A percentile compares a stretch with the other conserved stretches of the same genome.
Conservation (phyloP, 257 asterid genomes). For the Marsdenia floribunda region DNA sequence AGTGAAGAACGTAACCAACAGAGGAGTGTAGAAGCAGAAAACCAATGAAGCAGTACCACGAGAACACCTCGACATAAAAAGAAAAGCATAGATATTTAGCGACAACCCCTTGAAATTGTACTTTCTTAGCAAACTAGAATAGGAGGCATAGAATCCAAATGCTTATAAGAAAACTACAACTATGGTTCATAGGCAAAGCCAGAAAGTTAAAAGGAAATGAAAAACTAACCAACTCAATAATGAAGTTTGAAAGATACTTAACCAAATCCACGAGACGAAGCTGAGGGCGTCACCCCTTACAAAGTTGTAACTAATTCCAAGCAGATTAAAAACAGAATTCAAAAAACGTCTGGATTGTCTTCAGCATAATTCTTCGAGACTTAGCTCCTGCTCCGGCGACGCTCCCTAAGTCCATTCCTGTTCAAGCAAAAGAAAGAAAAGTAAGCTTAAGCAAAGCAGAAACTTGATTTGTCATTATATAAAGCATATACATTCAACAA, state of each 20-base stretch:
- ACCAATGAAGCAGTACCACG: constrained; percentile 92
- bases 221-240: constrained; percentile 49
- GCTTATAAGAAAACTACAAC: constrained; percentile 20
- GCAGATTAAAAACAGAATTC: constrained; percentile 52
- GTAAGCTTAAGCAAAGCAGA: background rate
- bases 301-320: constrained; percentile 60
- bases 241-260: constrained; percentile 54
- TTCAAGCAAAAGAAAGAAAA: constrained; percentile 7
- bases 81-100: constrained; percentile 66
- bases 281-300: constrained; percentile 66
- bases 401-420: constrained; percentile 78
- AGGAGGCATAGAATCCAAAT: constrained; percentile 37
- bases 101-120: constrained; percentile 21
- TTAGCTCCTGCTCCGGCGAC: constrained; percentile 95
- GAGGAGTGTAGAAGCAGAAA: constrained; percentile 76
- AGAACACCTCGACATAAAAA: constrained; percentile 84
- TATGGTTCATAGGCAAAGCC: constrained; percentile 22
- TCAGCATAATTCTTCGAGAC: constrained; percentile 20
- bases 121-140: constrained; percentile 27
- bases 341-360: constrained; percentile 29
- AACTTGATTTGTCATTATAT: background rate
- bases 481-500: background rate
- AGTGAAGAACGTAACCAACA: constrained; percentile 72
- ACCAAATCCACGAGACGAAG: constrained; percentile 75
- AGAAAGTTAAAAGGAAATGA: constrained; percentile 15